Evolutionary conservation across 2,329 filamentous ascomycete species (phyloP).

Genomic region (Sordariomycetes sp.): DNA sequence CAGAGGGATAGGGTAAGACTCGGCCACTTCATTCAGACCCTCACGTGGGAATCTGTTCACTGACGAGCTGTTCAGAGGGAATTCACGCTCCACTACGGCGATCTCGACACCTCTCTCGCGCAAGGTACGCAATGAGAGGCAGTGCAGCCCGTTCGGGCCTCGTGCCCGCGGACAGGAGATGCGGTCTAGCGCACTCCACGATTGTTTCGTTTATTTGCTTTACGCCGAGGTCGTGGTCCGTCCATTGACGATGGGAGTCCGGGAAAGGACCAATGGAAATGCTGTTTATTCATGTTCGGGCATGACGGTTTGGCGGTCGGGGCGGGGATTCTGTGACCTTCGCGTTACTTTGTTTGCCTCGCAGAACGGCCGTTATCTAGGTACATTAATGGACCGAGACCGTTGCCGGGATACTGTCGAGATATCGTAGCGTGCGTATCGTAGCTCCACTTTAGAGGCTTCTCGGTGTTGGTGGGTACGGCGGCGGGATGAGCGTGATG

Average conservation of each 20-base stretch:
- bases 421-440: neutral
- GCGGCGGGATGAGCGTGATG: too few relatives aligned
- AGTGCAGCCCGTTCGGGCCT: neutral
- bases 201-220: neutral
- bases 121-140: neutral
- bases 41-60: neutral
- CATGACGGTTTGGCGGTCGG: neutral
- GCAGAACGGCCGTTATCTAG: neutral
- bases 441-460: neutral
- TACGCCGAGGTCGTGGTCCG: neutral
- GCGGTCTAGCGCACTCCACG: neutral
- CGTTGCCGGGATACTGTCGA: neutral
- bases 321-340: neutral
- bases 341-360: neutral
- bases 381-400: neutral
- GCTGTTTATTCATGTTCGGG: neutral
- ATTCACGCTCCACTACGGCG: constrained; percentile 49
- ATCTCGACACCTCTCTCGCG: constrained; percentile 38
- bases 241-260: neutral
- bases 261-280: neutral
- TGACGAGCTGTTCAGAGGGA: constrained; percentile 34
- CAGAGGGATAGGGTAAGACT: constrained; percentile 45
- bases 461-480: too few relatives aligned
- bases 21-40: neutral
- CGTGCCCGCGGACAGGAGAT: neutral